phyloP scores from a whole-genome alignment of 163 green algal species.

The Scenedesmus sp. region DNA sequence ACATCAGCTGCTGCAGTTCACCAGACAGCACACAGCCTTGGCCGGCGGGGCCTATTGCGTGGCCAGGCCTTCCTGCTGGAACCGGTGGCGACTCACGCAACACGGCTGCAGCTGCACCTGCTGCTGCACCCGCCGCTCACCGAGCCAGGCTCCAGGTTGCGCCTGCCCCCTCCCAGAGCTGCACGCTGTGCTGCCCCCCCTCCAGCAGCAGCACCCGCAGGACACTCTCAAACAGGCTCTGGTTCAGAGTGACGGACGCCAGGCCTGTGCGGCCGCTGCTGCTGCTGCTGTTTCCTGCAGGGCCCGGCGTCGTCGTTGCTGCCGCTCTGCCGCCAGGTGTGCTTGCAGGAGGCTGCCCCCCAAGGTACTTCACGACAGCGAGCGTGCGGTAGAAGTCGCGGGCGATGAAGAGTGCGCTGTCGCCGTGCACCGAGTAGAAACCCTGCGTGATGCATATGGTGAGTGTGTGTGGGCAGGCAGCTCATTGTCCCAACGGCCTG shows the following conservation, averaged over 20 bases:
- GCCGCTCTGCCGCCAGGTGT: conserved; percentile 13
- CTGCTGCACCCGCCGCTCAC: conserved; percentile 44
- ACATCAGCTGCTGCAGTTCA: too few relatives aligned
- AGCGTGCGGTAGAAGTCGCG: conserved; percentile 89
- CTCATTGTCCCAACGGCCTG: not conserved
- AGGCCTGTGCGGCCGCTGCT: conserved; percentile 51
- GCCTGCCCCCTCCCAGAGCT: conserved; percentile 90
- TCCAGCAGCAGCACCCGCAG: conserved; percentile 89
- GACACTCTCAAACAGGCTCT: conserved; percentile 83
- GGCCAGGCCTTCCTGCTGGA: not conserved
- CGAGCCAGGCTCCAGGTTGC: conserved; percentile 73
- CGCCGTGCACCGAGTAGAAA: conserved; percentile 90
- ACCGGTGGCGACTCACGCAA: not conserved
- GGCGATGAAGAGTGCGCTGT: conserved; percentile 84
- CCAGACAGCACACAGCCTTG: too few relatives aligned
- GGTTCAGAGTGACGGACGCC: conserved; percentile 85
- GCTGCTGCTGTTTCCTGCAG: conserved; percentile 11
- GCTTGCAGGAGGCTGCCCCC: conserved; percentile 27
- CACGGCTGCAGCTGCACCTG: not conserved
- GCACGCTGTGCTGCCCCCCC: conserved; percentile 77
- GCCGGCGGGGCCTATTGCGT: too few relatives aligned
- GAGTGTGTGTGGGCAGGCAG: not conserved
- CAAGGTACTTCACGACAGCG: conserved; percentile 76
- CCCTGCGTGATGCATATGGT: conserved; percentile 65
- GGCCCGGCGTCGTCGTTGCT: not conserved